These are phyloP conservation scores for Chernovozyma sophiae-reginae DNA, from an alignment of 1,139 yeast genomes.

Conservation along the genomic window DNA sequence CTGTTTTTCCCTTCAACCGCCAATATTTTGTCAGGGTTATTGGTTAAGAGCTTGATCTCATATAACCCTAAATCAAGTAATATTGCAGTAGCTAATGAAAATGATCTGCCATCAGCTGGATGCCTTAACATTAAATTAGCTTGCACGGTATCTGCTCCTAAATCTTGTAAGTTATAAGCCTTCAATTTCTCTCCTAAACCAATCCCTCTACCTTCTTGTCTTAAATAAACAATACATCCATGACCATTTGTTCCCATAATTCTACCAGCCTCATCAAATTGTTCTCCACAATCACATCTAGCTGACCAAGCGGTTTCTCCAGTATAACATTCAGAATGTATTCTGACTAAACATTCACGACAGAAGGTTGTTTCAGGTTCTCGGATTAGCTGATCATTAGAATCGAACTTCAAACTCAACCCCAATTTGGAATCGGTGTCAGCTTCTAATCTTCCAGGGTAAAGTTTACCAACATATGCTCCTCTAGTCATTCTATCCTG, in stretches of 20 bases:
- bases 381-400: conserved; percentile 46
- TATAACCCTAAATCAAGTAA: conserved; percentile 74
- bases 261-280: conserved; percentile 95
- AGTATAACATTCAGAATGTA: conserved; percentile 96
- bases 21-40: conserved; percentile 92
- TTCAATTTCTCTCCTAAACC: conserved; percentile 95
- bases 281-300: conserved; percentile 98
- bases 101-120: conserved; percentile 95
- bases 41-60: conserved; percentile 77
- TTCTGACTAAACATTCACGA: conserved; percentile 60
- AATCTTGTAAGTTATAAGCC: conserved; percentile 94
- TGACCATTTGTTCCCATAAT: conserved; percentile 82
- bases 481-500: conserved; percentile 96
- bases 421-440: conserved; percentile 52
- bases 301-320: conserved; percentile 99
- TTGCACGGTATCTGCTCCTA: conserved; percentile 98
- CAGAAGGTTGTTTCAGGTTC: conserved; percentile 31
- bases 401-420: conserved; percentile 44
- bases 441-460: conserved; percentile 77
- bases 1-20: conserved; percentile 87
- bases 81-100: conserved; percentile 91
- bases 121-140: conserved; percentile 90
- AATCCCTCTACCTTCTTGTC: conserved; percentile 98
- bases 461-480: conserved; percentile 84
- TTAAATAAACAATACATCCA: conserved; percentile 90